Evolutionary conservation across 352 stramenopile species (phyloP), one percentile per base, ranked within the genome.

Genomic region (Globisporangium nodosum): DNA sequence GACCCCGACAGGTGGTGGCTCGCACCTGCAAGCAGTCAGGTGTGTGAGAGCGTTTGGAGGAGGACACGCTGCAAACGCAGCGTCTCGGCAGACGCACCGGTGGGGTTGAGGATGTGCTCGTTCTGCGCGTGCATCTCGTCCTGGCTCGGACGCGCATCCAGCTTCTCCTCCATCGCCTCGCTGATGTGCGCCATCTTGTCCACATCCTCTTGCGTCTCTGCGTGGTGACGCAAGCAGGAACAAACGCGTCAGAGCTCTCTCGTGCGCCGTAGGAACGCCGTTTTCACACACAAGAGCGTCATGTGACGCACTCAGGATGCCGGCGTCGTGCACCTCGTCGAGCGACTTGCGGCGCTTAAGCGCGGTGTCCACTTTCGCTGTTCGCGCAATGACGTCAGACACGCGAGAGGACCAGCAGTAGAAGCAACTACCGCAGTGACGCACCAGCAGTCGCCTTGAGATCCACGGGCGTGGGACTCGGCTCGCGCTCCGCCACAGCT

Each of bases 61-160:
- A 51, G 24, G 21, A 20, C 11, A 8, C 4, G 13, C 3, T 35
- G 48, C 21, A 20, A 5, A 11, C 12, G 16, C 21, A n/a, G 20
- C 3, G 30, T 12, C 3, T 43, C 3, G 18, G 48, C n/a, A 40
- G 3, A 47, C 46, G 16, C 31, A 69, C 71, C 71, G 7, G 64
- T 57, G 8, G 73, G 73, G 54, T 83, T 83, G 21, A 83, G 56
- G 39, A 83, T 83, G 56, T 80, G 71, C 58, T 83, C 73, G 51
- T 70, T 77, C 12, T 57, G 56, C 60, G 73, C 71, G 53, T 69
- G 70, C 70, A 82, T 82, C 54, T 83, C 71, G 3, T 78, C 71
- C 56, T 75, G 70, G 49, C 74, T 66, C 21, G 70, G 71, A 21
- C 73, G 73, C 30, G 66, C 49, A n/a, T 83, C 73, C 35, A 82